Conservation (phyloP, 1,284 basidiomycete species). For the Leccinum pachyderme region DNA sequence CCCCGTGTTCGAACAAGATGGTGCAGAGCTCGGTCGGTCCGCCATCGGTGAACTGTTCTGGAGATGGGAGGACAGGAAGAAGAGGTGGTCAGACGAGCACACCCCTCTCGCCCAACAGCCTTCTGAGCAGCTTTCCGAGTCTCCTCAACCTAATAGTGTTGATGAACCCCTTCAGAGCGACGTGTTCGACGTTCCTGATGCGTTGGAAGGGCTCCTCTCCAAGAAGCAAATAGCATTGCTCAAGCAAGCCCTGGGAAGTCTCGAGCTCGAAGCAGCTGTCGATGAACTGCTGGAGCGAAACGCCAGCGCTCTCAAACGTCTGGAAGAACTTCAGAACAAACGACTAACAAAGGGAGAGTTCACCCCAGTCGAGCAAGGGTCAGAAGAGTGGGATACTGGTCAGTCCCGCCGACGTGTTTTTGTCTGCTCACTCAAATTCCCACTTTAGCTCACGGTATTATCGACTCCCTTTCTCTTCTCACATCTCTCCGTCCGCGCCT, state of each 20-base stretch:
- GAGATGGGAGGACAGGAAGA: slow-evolving; percentile 40
- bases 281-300: slow-evolving; percentile 66
- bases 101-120: slow-evolving; percentile 10
- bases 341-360: slow-evolving; percentile 50
- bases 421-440: slow-evolving; percentile 8
- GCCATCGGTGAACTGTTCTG: slow-evolving; percentile 59
- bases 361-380: slow-evolving; percentile 54
- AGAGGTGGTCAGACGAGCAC: slow-evolving; percentile 22
- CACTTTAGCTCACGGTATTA: slow-evolving; percentile 63
- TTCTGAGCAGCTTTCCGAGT: neutral
- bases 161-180: slow-evolving; percentile 6
- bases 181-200: slow-evolving; percentile 27
- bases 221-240: slow-evolving; percentile 52
- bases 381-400: slow-evolving; percentile 81
- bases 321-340: slow-evolving; percentile 61
- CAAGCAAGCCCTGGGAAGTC: slow-evolving; percentile 52
- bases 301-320: slow-evolving; percentile 53
- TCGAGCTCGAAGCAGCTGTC: slow-evolving; percentile 66
- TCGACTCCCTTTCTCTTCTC: slow-evolving; percentile 65
- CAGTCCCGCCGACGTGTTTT: slow-evolving; percentile 22
- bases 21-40: slow-evolving; percentile 58
- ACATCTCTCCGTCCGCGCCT: slow-evolving; percentile 67
- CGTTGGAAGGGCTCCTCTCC: slow-evolving; percentile 53
- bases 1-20: slow-evolving; percentile 71
- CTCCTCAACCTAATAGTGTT: slow-evolving; percentile 12